Evolutionary conservation across 148 eudicot species (phyloP), one percentile per base, ranked within the genome.

Genomic region (Rhododendron molle): DNA sequence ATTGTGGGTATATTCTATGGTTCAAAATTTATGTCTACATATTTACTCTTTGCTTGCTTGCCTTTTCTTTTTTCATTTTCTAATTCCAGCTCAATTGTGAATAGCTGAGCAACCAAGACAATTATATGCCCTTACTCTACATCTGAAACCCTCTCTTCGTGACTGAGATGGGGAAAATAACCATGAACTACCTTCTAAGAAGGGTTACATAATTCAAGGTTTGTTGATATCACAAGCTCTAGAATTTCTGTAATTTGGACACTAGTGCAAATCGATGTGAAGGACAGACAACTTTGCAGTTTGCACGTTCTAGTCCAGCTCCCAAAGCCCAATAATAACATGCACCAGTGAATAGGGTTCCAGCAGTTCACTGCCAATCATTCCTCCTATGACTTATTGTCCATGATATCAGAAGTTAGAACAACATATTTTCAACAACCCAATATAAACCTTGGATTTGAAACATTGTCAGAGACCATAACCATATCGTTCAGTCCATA

Each of bases 401-500:
- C n/a, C 20, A 32, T 2, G 52, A 40, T 47, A 46, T 79, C 1
- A 49, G 23, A 79, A 79, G 38, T 20, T 21, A 79, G 38, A 49
- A 79, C 10, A 11, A 79, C 13, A 79, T 47, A 49, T 28, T 79
- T n/a, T 49, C 21, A 49, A 2, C 82, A 49, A 79, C 34, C 47
- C 56, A 13, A 15, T n/a, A 43, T 60, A 82, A 44, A 16, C 10
- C 44, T 46, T 47, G 12, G 44, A 21, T 7, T 47, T 32, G 13
- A 71, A 83, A 52, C 34, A 69, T 49, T 83, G 11, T 30, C 40
- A 62, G 3, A 83, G 56, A 71, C 49, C 34, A 52, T n/a, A 65
- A 62, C 5, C 84, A 21, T 26, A 28, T 58, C 2, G 26, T 47
- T 83, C 44, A 85, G 81, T 73, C 44, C 90, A 77, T 89, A 97